Evolutionary conservation across 1,284 basidiomycete species (phyloP).

Genomic region (Rhodotorula sp.): DNA sequence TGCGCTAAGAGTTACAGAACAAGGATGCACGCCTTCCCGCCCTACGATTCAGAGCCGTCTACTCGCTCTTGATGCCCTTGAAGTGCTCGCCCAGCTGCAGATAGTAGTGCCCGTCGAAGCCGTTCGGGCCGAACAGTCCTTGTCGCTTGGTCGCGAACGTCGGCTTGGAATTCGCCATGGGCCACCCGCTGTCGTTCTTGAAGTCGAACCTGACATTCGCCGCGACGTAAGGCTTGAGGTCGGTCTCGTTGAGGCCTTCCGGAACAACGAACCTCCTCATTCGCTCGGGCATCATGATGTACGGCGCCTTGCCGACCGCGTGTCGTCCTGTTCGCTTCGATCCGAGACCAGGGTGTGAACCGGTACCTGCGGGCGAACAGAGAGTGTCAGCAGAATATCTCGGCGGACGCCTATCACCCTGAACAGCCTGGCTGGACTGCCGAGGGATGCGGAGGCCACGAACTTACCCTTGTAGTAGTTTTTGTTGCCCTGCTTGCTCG

Average conservation of each 20-base stretch:
- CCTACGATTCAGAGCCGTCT: not conserved
- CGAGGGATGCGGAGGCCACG: not conserved
- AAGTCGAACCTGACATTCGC: constrained; percentile 32
- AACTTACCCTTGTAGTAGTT: constrained; percentile 82
- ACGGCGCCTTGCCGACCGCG: constrained; percentile 41
- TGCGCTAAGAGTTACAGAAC: no score
- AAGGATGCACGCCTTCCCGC: no score
- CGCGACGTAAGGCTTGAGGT: constrained; percentile 43
- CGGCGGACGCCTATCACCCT: no score
- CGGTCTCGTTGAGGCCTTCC: constrained; percentile 21
- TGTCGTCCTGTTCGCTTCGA: constrained; percentile 42
- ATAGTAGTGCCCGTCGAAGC: constrained; percentile 45
- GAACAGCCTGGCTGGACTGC: no score
- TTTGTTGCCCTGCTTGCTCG: constrained; percentile 81
- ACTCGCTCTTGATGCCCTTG: not conserved
- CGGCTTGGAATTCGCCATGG: constrained; percentile 39
- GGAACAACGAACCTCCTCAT: constrained; percentile 45
- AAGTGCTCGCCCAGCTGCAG: constrained; percentile 39
- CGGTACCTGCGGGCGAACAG: constrained; percentile 32
- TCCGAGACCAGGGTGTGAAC: constrained; percentile 43
- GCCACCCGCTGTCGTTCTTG: constrained; percentile 34
- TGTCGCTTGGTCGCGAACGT: constrained; percentile 25
- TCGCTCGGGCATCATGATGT: constrained; percentile 41
- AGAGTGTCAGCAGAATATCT: not conserved
- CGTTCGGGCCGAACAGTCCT: constrained; percentile 38